Evolutionary conservation across 192 early-diverging fungal species (phyloP).

Genomic region (Mortierella claussenii): DNA sequence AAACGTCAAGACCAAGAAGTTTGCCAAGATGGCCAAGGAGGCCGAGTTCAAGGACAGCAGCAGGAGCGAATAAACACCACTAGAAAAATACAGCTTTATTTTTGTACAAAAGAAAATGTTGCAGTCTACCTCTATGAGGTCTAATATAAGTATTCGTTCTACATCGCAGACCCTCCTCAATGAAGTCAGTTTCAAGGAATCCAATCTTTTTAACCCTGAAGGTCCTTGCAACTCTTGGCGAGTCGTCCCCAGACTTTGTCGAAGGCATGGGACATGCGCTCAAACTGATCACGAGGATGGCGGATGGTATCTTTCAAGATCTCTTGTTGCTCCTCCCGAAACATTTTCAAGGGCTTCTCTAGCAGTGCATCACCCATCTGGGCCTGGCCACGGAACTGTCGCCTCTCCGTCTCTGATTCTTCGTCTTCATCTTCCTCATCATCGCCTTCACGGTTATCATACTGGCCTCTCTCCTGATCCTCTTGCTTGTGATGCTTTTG

Average conservation of each 20-base stretch:
- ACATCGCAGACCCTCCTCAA: no score
- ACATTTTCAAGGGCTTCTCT: no score
- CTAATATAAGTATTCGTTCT: no score
- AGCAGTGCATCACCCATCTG: no score
- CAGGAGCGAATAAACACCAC: slow-evolving; percentile 3
- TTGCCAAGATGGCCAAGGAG: slow-evolving; percentile 43
- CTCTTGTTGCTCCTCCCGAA: no score
- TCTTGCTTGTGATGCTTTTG: neutral
- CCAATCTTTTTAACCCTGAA: neutral
- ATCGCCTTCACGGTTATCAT: neutral
- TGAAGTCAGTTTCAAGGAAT: no score
- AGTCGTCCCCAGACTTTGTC: slow-evolving; percentile 2
- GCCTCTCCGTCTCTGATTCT: no score
- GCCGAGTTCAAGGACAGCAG: slow-evolving; percentile 23
- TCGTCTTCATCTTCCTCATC: slow-evolving; percentile 3
- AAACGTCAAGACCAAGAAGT: slow-evolving; percentile 53
- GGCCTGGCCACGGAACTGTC: no score
- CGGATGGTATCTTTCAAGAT: no score
- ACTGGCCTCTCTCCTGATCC: neutral
- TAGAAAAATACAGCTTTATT: no score
- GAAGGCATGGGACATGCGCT: neutral
- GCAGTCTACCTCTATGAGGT: no score
- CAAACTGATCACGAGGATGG: neutral
- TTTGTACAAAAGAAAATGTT: neutral
- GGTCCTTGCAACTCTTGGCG: neutral